Percentiles rank a stretch among this genome's conserved stretches.
phyloP scores from a whole-genome alignment of 331 rosid species.

The Arachis monticola region DNA sequence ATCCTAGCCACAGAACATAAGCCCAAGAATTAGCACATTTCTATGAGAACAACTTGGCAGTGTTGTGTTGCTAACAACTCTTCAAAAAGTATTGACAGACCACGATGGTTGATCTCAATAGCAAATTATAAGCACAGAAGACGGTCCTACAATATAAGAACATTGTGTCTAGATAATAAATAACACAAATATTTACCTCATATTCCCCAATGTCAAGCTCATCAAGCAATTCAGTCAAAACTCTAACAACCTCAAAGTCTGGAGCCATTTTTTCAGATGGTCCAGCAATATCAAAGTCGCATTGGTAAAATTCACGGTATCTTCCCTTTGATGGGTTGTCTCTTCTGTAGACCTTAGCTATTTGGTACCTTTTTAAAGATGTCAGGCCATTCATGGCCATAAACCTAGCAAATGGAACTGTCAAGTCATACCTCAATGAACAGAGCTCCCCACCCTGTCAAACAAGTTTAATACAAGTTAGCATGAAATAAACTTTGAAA shows the following conservation, averaged over 20 bases:
- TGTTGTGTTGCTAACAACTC: neutral
- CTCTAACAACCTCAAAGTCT: constrained; percentile 86
- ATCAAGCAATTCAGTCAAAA: constrained; percentile 88
- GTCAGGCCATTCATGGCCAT: constrained; percentile 93
- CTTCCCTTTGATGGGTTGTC: constrained; percentile 98
- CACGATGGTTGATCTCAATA: neutral
- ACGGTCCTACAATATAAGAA: constrained; percentile 18
- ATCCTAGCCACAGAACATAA: constrained; percentile 1
- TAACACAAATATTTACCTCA: constrained; percentile 58
- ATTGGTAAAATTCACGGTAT: constrained; percentile 95
- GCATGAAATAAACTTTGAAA: constrained; percentile 24
- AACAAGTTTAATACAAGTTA: constrained; percentile 35
- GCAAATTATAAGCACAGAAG: constrained; percentile 9
- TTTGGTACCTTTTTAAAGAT: constrained; percentile 93
- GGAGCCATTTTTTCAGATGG: constrained; percentile 85
- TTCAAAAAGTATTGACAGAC: constrained; percentile 7
- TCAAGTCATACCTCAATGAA: constrained; percentile 89
- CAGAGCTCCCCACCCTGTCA: constrained; percentile 94
- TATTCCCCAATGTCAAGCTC: constrained; percentile 82
- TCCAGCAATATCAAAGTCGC: constrained; percentile 97
- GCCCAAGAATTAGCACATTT: neutral
- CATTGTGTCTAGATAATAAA: constrained; percentile 25
- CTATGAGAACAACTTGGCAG: neutral
- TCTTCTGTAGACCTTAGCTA: constrained; percentile 93
- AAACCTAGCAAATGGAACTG: constrained; percentile 93